Evolutionary conservation across 176 grass and related monocot genomes (phyloP), one percentile per base, ranked within the genome.

Genomic region (Miscanthus lutarioriparius): DNA sequence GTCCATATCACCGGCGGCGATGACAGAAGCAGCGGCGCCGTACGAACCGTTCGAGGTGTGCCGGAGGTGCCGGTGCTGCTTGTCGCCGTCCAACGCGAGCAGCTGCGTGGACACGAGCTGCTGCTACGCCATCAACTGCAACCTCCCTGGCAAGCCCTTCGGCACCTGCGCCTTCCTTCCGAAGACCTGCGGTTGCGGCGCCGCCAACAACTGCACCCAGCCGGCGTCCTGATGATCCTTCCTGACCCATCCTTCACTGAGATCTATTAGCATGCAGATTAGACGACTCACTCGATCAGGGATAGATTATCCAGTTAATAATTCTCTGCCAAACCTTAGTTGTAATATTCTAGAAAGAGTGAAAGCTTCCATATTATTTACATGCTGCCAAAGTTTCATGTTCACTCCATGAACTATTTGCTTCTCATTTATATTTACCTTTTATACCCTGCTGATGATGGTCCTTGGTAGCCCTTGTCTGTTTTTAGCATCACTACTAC

Each of bases 101-200:
- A 80, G 65, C 71, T 95, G 95, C 84, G 61, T 88, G 61, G 77
- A 84, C 22, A 88, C 89, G 2, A 64, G 63, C 23, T 98, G 95
- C 78, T 98, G 95, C 91, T 95, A 92, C 81, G 56, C 76, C 92
- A 98, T 98, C 87, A 62, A 93, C 70, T 98, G 92, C 89, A 61
- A 91, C 81, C 58, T 95, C 83, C 95, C 92, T 4, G 95, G 87
- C 11, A 98, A 98, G 89, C 92, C 92, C 73, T 98, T 76, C 80
- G 95, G 92, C 67, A 73, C 88, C 84, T 98, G 95, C 87, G 87
- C 86, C 80, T 95, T 98, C 86, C 61, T 76, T 2, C 92, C 92
- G 0, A 85, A 35, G 20, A 78, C 92, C 88, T 98, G 95, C 87
- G 82, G 79, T 22, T 98, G 92, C 72, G 84, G 63, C 80, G 30